phyloP scores from a whole-genome alignment of 768 basidiomycete species.

The Collybia nuda region DNA sequence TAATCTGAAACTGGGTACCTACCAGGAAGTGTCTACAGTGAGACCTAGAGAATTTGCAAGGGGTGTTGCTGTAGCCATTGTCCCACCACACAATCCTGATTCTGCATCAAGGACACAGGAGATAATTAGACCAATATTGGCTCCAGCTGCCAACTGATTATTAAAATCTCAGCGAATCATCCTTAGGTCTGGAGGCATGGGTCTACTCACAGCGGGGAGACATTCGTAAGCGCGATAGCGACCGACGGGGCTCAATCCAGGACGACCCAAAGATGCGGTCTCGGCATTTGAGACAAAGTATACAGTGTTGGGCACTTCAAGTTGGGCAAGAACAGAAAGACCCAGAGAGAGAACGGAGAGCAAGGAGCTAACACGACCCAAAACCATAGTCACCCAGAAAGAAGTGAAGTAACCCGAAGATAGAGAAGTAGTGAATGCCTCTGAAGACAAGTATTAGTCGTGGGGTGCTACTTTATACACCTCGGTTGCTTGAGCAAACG shows the following conservation, averaged over 20 bases:
- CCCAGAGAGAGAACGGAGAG: background rate
- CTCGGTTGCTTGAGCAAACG: too few relatives aligned
- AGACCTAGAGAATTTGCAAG: slow-evolving; percentile 2
- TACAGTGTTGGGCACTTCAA: slow-evolving; percentile 1
- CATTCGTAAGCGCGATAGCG: slow-evolving; percentile 1
- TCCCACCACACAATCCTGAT: background rate
- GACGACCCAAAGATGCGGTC: slow-evolving; percentile 3
- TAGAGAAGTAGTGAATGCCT: too few relatives aligned
- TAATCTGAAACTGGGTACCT: background rate
- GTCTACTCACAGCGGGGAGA: slow-evolving; percentile 1
- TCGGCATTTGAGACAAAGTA: slow-evolving; percentile 7
- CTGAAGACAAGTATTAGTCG: too few relatives aligned
- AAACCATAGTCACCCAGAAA: too few relatives aligned
- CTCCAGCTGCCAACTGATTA: background rate
- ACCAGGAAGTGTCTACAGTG: slow-evolving; percentile 6
- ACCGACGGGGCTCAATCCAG: slow-evolving; percentile 6
- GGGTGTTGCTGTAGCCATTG: slow-evolving; percentile 1
- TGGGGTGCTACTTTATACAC: too few relatives aligned
- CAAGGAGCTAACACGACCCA: background rate
- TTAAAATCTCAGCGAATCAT: background rate
- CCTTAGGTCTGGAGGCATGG: background rate
- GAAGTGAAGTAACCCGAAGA: too few relatives aligned
- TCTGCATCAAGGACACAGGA: slow-evolving; percentile 4
- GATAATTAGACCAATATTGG: slow-evolving; percentile 6
- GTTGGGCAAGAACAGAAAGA: background rate